Conservation (phyloP, 1,284 basidiomycete genomes). For the Fomes fomentarius region DNA sequence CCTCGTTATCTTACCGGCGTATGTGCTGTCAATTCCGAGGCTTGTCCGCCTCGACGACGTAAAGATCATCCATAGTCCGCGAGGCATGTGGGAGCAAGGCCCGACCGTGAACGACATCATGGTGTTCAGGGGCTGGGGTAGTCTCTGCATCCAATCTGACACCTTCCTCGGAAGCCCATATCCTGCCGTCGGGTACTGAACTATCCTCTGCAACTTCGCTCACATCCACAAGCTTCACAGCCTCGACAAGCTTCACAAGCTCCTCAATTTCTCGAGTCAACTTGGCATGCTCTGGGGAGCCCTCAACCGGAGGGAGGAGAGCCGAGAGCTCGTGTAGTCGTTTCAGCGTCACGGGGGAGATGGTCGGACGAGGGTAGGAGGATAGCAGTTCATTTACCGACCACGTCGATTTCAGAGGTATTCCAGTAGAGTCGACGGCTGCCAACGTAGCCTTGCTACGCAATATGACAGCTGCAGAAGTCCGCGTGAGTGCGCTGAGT, state of each 20-base stretch:
- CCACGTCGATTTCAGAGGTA: conserved; percentile 72
- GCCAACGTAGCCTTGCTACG: conserved; percentile 16
- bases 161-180: conserved; percentile 44
- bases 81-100: conserved; percentile 53
- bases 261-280: conserved; percentile 66
- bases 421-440: conserved; percentile 56
- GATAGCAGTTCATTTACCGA: conserved; percentile 74
- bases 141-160: conserved; percentile 35
- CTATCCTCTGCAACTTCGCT: conserved; percentile 24
- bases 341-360: conserved; percentile 57
- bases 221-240: conserved; percentile 67
- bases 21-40: conserved; percentile 22
- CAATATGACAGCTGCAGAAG: background rate
- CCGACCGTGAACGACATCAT: conserved; percentile 39
- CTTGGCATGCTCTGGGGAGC: conserved; percentile 49
- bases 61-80: conserved; percentile 46
- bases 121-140: background rate
- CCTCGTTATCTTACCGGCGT: conserved; percentile 8
- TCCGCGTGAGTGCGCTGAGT: background rate
- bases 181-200: conserved; percentile 46
- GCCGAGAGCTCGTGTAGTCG: conserved; percentile 73
- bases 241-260: conserved; percentile 75
- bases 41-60: conserved; percentile 49
- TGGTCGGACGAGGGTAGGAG: conserved; percentile 69
- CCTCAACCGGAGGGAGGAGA: conserved; percentile 60